Percentiles rank a stretch among this genome's conserved stretches.
Evolutionary conservation across 768 basidiomycete genomes (phyloP).

Genomic region (Gautieria morchelliformis): DNA sequence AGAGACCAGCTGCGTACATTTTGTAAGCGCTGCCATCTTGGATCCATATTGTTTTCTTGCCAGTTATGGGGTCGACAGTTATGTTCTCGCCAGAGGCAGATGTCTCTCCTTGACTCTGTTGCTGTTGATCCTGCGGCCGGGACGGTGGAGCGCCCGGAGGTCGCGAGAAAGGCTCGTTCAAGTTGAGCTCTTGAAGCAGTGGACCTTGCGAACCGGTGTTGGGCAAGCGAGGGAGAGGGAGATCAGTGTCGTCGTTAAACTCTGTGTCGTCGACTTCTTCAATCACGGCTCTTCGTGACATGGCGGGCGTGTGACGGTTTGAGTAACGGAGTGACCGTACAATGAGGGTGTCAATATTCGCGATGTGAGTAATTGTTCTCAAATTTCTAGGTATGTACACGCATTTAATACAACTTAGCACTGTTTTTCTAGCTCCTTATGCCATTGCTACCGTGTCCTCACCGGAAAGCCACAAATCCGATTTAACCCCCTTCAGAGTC

Average conservation of each 20-base stretch:
- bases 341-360: neutral
- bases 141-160: constrained; percentile 49
- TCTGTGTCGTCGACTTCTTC: constrained; percentile 94
- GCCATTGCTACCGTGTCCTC: too few species aligned
- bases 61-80: constrained; percentile 6
- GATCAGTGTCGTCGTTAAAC: constrained; percentile 92
- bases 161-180: constrained; percentile 6
- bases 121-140: constrained; percentile 5
- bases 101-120: constrained; percentile 3
- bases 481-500: neutral
- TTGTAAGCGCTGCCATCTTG: constrained; percentile 6
- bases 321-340: neutral
- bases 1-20: neutral
- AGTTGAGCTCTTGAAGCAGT: constrained; percentile 60
- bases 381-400: too few species aligned
- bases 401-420: too few species aligned
- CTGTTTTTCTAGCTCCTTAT: too few species aligned
- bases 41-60: constrained; percentile 7
- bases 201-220: constrained; percentile 63
- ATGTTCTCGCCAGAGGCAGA: constrained; percentile 4
- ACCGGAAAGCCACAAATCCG: too few species aligned
- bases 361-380: neutral
- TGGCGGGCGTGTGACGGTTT: constrained; percentile 19
- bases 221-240: constrained; percentile 69
- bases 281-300: constrained; percentile 66